These are phyloP conservation scores for Bruguiera gymnorhiza DNA, from an alignment of 345 rosid genomes.

Conservation along the genomic window DNA sequence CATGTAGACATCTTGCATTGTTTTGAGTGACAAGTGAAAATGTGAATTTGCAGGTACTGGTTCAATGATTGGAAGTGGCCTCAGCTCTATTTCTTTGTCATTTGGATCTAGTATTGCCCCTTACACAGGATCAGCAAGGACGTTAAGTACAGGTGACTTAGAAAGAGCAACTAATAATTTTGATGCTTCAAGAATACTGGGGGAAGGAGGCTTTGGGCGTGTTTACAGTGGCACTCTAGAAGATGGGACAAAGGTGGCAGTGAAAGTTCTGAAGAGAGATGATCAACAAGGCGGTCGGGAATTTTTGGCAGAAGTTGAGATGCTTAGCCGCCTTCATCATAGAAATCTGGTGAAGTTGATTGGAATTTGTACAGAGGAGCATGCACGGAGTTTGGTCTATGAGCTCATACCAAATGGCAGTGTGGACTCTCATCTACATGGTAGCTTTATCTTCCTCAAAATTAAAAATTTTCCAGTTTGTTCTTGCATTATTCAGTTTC, in stretches of 20 bases:
- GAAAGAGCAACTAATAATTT: slow-evolving; percentile 76
- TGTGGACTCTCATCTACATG: slow-evolving; percentile 94
- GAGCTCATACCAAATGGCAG: slow-evolving; percentile 97
- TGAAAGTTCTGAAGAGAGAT: slow-evolving; percentile 87
- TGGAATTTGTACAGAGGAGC: slow-evolving; percentile 91
- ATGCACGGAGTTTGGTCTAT: slow-evolving; percentile 74
- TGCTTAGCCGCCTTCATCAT: slow-evolving; percentile 98
- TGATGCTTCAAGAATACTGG: slow-evolving; percentile 62
- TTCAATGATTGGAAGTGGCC: slow-evolving; percentile 58
- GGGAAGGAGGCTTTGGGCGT: slow-evolving; percentile 96
- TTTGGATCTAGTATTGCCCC: slow-evolving; percentile 82
- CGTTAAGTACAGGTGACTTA: slow-evolving; percentile 69
- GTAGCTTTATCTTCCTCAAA: slow-evolving; percentile 32
- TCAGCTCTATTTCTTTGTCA: slow-evolving; percentile 71
- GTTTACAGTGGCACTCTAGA: slow-evolving; percentile 81
- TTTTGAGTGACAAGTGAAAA: neutral
- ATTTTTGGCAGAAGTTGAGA: slow-evolving; percentile 94
- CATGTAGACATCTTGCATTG: neutral
- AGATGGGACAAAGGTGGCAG: slow-evolving; percentile 83
- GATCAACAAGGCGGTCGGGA: slow-evolving; percentile 91
- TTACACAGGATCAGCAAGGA: slow-evolving; percentile 81
- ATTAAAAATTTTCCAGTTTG: neutral
- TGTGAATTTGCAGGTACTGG: slow-evolving; percentile 52
- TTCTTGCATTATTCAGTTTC: neutral
- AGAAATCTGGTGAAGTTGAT: slow-evolving; percentile 88